A percentile compares a stretch with the other conserved stretches of the same genome.
phyloP scores from a whole-genome alignment of 2,329 filamentous ascomycete species.

The Ascochyta koolunga region DNA sequence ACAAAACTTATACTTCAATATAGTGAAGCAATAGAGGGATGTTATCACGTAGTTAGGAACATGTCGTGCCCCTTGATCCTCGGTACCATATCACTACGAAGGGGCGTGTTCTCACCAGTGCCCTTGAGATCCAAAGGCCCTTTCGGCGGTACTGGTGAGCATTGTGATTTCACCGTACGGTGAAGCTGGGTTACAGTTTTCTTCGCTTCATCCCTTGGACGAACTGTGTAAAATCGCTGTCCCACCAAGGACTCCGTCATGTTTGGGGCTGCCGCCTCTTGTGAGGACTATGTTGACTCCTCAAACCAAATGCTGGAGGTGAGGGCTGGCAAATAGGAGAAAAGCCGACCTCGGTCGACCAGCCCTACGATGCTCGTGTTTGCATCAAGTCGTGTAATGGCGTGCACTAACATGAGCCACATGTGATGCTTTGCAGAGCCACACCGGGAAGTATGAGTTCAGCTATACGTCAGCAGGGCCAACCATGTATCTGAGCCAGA shows the following conservation, averaged over 20 bases:
- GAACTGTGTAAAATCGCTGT: not conserved
- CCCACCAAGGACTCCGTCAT: not conserved
- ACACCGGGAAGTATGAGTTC: not conserved
- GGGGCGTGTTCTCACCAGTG: not conserved
- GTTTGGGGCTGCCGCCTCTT: not conserved
- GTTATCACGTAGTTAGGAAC: not conserved
- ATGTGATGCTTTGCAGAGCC: not conserved
- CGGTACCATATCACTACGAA: not conserved
- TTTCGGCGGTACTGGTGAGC: not conserved
- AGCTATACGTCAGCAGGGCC: not conserved
- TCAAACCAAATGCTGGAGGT: not conserved
- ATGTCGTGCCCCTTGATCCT: not conserved
- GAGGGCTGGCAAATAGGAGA: not conserved
- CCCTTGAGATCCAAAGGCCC: not conserved
- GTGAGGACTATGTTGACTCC: not conserved
- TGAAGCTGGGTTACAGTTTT: not conserved
- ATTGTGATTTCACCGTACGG: constrained; percentile 3
- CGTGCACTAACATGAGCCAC: not conserved
- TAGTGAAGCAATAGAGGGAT: constrained; percentile 2
- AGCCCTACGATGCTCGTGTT: not conserved
- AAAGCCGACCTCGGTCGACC: not conserved
- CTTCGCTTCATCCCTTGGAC: not conserved
- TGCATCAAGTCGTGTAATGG: not conserved
- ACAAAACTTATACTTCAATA: not conserved
- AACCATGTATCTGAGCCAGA: not conserved